Evolutionary conservation across 116 monocot species (phyloP), one percentile per base, ranked within the genome.

Genomic region (Trichopus zeylanicus): DNA sequence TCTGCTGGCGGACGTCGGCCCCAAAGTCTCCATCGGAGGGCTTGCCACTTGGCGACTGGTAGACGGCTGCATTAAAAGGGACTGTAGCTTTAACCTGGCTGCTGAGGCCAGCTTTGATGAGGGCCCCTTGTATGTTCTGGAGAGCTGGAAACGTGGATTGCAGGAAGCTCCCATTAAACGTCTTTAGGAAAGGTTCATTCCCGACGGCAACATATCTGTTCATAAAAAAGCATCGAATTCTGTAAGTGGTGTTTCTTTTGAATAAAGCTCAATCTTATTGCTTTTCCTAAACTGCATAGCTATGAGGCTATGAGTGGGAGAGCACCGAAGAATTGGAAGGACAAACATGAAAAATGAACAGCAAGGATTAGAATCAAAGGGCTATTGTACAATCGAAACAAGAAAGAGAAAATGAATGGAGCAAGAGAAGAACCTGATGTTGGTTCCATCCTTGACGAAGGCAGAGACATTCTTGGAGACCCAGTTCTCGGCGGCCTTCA

Each of bases 21-120:
- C 88, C 79, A 37, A 88, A 88, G 46, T 88, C 80, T 5, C 88
- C 88, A 12, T 71, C 77, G 0, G 88, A 88, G 24, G 88, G 88
- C 26, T 59, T 66, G 26, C 75, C 75, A 7, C 30, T 67, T 34
- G 75, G 29, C 22, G 75, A 75, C 28, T 57, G 23, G 18, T 81
- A 81, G 29, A 81, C 81, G 52, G 71, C 81, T 7, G 81, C 81
- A 48, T 81, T 81, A 7, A 75, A 63, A 4, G 81, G 81, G 29
- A 71, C 32, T 5, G 81, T 81, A 64, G 65, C 71, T 28, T 81
- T 81, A 26, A 81, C 71, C 48, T 60, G 46, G 46, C 29, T 72
- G 68, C 63, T 58, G 15, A 81, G 31, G 3, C 81, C 81, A 28
- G 81, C 81, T 60, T 75, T 75, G 46, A 71, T 68, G 20, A 81